Evolutionary conservation across 1,139 yeast species (phyloP).

Genomic region (Diutina catenulata): DNA sequence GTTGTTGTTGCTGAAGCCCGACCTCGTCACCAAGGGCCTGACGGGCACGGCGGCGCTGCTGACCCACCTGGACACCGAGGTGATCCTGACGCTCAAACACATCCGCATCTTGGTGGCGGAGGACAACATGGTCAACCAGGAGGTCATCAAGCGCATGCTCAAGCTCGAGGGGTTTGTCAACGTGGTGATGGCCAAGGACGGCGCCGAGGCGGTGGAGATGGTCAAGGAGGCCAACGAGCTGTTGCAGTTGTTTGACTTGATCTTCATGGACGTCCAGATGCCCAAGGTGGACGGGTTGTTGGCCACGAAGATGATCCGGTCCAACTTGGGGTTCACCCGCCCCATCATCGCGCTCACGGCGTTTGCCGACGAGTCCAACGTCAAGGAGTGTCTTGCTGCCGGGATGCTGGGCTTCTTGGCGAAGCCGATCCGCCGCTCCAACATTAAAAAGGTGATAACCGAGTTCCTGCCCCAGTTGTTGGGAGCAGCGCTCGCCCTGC

Average conservation of each 20-base stretch:
- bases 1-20: background rate
- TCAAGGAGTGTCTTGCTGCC: constrained; percentile 59
- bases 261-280: constrained; percentile 97
- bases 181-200: constrained; percentile 74
- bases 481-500: background rate
- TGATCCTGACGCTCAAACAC: constrained; percentile 10
- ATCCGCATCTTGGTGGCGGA: constrained; percentile 78
- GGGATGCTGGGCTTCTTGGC: constrained; percentile 87
- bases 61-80: background rate
- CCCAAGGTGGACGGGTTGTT: constrained; percentile 80
- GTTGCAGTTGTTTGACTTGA: constrained; percentile 46
- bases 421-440: constrained; percentile 47
- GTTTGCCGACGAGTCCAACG: constrained; percentile 81
- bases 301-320: constrained; percentile 67
- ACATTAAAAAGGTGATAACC: constrained; percentile 2
- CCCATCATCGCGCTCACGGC: constrained; percentile 95
- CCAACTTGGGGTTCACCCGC: constrained; percentile 46
- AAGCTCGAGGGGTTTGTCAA: constrained; percentile 63
- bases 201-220: constrained; percentile 70
- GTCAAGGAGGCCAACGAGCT: constrained; percentile 39
- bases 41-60: constrained; percentile 3
- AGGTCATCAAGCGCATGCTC: constrained; percentile 79
- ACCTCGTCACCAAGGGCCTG: constrained; percentile 1
- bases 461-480: constrained; percentile 3
- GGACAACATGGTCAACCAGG: constrained; percentile 85